Evolutionary conservation across 345 rosid genomes (phyloP), one percentile per base, ranked within the genome.

Genomic region (Geranium rotundifolium): DNA sequence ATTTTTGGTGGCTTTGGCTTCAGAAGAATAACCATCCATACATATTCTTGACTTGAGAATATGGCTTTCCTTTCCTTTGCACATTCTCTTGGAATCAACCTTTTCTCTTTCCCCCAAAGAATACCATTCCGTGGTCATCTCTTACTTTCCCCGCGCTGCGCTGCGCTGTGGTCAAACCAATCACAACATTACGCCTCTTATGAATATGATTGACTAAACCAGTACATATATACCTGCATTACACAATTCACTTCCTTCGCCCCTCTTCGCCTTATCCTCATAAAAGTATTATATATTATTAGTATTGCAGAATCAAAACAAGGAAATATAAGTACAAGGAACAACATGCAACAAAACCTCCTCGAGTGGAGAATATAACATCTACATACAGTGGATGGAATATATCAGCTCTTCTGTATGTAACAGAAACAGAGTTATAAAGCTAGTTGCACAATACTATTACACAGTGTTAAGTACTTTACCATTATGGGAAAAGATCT

Each of bases 41-140:
- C 27, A 23, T 17, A 70, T 64, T 70, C 68, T 70, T 64, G 68
- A 70, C 68, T 64, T 64, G 68, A 70, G 73, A 64, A 59, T 59
- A 58, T 19, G 64, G 63, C 60, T 54, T 54, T 39, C 27, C 20
- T 50, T 49, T 64, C 20, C 18, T 20, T 58, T 63, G 19, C 52
- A 46, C 52, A 46, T 46, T 46, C 52, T 14, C 52, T 46, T 14
- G 12, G 52, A 46, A 46, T 46, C 41, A 34, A 5, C 41, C 41
- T 46, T 46, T 46, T 46, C 12, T 46, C 16, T 46, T 14, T 46
- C 52, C 56, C 54, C 65, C 69, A 55, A 29, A 61, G 73, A 70
- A 70, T 70, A 54, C 8, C 65, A 70, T 70, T 65, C 69, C 69
- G 56, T 70, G 73, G 69, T 56, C 73, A 70, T 70, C 64, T 70